These are phyloP conservation scores for Thymus quinquecostatus DNA, from an alignment of 257 asterid genomes.

Conservation along the genomic window DNA sequence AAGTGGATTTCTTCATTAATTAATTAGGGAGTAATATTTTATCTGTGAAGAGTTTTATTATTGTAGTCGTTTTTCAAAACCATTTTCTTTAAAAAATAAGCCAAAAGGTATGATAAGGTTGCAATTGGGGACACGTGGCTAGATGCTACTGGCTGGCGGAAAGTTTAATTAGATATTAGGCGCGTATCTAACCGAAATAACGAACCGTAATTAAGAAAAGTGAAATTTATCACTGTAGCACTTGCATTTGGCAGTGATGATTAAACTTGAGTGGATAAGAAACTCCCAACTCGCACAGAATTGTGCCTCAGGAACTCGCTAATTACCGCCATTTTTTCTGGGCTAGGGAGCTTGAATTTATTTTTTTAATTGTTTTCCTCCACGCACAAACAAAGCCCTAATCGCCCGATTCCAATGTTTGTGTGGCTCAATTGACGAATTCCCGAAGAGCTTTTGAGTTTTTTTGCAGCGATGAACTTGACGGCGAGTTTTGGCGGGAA, in stretches of 20 bases:
- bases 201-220: constrained; percentile 26
- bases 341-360: constrained; percentile 23
- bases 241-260: constrained; percentile 21
- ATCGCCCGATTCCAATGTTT: constrained; percentile 22
- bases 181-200: constrained; percentile 39
- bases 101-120: constrained; percentile 27
- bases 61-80: too few relatives aligned
- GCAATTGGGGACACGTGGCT: constrained; percentile 23
- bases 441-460: background rate
- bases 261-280: constrained; percentile 41
- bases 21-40: too few relatives aligned
- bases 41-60: too few relatives aligned
- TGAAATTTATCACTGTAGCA: background rate
- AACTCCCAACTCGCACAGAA: constrained; percentile 21
- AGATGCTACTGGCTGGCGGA: constrained; percentile 1
- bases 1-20: too few relatives aligned
- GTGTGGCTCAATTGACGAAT: constrained; percentile 3
- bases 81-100: background rate
- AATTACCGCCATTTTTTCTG: constrained; percentile 12
- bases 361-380: background rate
- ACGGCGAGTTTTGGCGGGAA: constrained; percentile 65
- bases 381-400: constrained; percentile 16
- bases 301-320: constrained; percentile 20
- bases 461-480: constrained; percentile 53
- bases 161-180: constrained; percentile 27